Evolutionary conservation across 176 grass and related monocot species (phyloP).

Genomic region (Eleusine coracana): DNA sequence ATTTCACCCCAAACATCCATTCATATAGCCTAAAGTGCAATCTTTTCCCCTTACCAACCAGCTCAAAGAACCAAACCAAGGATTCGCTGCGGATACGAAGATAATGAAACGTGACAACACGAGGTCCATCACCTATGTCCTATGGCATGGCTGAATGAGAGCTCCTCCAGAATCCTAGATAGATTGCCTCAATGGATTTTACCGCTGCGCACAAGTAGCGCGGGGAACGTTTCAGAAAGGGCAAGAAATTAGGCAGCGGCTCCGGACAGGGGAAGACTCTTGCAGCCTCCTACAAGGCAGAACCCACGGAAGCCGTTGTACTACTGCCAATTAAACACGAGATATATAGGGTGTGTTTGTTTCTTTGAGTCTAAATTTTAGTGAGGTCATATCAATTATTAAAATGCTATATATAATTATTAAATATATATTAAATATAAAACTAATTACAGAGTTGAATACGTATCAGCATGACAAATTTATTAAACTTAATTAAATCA

Average conservation of each 20-base stretch:
- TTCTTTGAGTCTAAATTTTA: no score
- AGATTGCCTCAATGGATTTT: not conserved
- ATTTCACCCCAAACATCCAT: not conserved
- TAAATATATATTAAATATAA: no score
- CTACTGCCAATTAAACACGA: no score
- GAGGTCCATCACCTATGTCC: not conserved
- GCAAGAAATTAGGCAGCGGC: constrained; percentile 34
- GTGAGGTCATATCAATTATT: no score
- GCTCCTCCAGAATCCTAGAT: not conserved
- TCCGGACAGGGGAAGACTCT: constrained; percentile 42
- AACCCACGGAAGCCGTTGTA: no score
- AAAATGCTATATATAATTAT: no score
- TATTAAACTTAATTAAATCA: no score
- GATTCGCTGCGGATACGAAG: not conserved
- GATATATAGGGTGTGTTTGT: no score
- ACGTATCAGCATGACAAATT: no score
- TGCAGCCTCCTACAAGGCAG: not conserved
- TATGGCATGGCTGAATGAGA: not conserved
- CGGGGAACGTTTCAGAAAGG: not conserved
- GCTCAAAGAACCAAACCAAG: constrained; percentile 4
- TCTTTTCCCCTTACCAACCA: not conserved
- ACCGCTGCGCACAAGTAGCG: not conserved
- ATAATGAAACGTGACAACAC: not conserved
- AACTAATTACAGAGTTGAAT: no score
- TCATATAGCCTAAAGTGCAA: not conserved